Evolutionary conservation across 2,329 filamentous ascomycete species (phyloP), one percentile per base, ranked within the genome.

Genomic region (Alternaria panax): DNA sequence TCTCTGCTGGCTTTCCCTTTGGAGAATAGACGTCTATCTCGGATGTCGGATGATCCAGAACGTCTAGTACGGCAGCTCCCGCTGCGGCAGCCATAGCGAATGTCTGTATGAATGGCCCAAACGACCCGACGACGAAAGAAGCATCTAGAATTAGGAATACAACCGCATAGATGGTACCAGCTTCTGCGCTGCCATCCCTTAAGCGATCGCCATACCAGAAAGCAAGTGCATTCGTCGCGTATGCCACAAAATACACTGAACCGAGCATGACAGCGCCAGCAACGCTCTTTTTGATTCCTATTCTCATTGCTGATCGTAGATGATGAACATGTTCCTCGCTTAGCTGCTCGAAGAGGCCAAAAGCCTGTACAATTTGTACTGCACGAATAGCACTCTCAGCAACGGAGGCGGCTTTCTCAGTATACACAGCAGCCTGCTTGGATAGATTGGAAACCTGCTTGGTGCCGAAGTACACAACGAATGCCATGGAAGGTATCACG

Each of bases 71-170:
- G 30, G 79, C 75, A 43, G 80, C 77, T 12, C 82, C 81, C 4
- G 83, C 81, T 2, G 85, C 81, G 2, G 86, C 82, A 0, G 87
- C 87, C 30, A 78, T 78, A 73, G 79, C 80, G 70, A 80, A 86
- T 67, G 72, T 83, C 74, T 87, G 86, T 14, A 90, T 76, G 48
- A 89, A 83, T 0, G 88, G 88, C 0, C 87, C 87, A 50, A 89
- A 86, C 52, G 84, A 83, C 28, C 87, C 86, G 24, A 90, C 80
- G 32, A 90, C 83, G 48, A 90, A 85, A 8, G 86, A 87, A 25
- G 86, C 86, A 63, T 90, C 87, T 1, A 89, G 81, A 11, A 89
- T 85, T 28, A 90, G 78, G 53, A 89, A 87, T 12, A 89, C 86
- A 28, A 89, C 87, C 0, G 87, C 88, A 65, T 89, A 89, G 16